Base-by-base conservation (phyloP, 2,329 filamentous ascomycete genomes). In the Epichloe hybrida region DNA sequence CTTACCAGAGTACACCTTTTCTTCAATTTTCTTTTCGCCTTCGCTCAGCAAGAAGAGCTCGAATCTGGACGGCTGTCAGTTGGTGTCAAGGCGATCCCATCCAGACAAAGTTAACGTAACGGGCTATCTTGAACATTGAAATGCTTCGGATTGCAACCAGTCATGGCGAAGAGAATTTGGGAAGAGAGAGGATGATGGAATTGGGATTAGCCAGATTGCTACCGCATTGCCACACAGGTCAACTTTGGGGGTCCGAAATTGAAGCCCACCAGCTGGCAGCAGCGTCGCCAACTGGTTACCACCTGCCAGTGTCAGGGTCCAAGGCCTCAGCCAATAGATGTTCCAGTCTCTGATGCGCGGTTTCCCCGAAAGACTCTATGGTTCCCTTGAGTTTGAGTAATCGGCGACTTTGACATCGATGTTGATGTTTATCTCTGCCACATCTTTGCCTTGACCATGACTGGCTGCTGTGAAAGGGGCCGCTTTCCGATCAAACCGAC, bases 1-100 rank as follows among this genome's bases (percentile, higher is more conserved):
- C 84, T 68, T 75, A 95, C 91, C 88, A 52, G 90, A 93, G 65
- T 95, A 93, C 6, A 88, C 77, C 63, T 86, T 84, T 69, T 89
- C 84, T 53, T 89, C 85, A 52, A 95, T 88, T 72, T 96, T 97
- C 75, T 91, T 93, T 77, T 98, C 88, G 55, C 84, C 89, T 46
- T 89, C 85, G 40, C 70, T 79, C 53, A 97, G 84, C 56, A 96
- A 72, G 72, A 96, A 97, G 46, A 94, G 80, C 75, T 97, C 93
- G 72, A 94, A 95, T 64, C 93, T 97, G 17, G 13, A 37, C 2
- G 12, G 20, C 11, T 39, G 54, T 67, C 39, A 66, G 64, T 41
- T 41, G 39, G 35, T 38, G 34, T 45, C n/a, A 8, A 17, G 11
- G 21, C 7, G 42, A 20, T 34, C n/a, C 38, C 17, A 8, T 9